Evolutionary conservation across 2,329 filamentous ascomycete species (phyloP).

Genomic region (Capronia epimyces): DNA sequence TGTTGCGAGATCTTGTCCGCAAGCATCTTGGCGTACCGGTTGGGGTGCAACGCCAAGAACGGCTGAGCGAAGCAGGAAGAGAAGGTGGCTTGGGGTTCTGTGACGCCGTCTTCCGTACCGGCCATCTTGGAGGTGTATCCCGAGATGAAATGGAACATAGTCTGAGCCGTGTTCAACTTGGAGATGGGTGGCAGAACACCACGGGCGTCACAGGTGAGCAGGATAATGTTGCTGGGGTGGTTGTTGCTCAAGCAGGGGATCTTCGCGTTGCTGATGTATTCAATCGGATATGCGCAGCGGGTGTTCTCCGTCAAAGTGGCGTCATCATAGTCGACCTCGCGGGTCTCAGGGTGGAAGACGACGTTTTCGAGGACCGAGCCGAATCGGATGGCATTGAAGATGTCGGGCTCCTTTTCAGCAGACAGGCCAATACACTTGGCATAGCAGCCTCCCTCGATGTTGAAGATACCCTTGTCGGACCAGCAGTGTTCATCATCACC

Average conservation of each 20-base stretch:
- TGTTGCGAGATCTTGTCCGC: constrained; percentile 95
- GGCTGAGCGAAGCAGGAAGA: constrained; percentile 98
- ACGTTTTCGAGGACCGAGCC: constrained; percentile 98
- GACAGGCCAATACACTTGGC: constrained; percentile 98
- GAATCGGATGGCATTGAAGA: constrained; percentile 91
- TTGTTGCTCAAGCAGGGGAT: constrained; percentile 83
- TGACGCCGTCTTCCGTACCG: constrained; percentile 93
- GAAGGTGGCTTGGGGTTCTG: constrained; percentile 97
- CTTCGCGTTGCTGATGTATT: constrained; percentile 98
- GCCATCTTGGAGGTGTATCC: constrained; percentile 99
- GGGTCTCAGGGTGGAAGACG: constrained; percentile 86
- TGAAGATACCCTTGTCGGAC: constrained; percentile 95
- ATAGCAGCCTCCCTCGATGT: constrained; percentile 99
- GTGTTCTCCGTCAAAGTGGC: constrained; percentile 95
- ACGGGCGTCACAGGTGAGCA: constrained; percentile 94
- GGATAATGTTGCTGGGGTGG: constrained; percentile 95
- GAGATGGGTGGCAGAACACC: constrained; percentile 97
- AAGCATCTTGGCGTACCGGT: constrained; percentile 98
- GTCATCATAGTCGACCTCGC: constrained; percentile 93
- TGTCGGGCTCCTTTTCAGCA: constrained; percentile 98
- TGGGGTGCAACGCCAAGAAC: constrained; percentile 96
- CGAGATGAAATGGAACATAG: constrained; percentile 99
- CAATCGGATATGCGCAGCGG: constrained; percentile 95
- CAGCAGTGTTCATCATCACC: constrained; percentile 99
- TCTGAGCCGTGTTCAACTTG: constrained; percentile 89